Evolutionary conservation across 2,329 filamentous ascomycete species (phyloP), one percentile per base, ranked within the genome.

Genomic region (Epichloe typhina): DNA sequence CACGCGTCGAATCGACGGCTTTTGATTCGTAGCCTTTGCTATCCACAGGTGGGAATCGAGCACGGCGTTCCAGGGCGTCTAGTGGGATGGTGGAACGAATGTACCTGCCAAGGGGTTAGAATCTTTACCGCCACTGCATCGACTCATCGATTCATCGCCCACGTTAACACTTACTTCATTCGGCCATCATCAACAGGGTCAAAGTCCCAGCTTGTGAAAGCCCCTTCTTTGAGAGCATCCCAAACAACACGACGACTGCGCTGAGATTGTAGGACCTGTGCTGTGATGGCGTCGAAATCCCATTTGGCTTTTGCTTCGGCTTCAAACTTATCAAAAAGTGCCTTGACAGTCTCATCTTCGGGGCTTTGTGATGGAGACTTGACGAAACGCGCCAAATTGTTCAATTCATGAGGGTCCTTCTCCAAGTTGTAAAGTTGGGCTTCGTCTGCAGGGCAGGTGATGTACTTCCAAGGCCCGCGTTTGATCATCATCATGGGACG

Each of bases 401-500:
- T 70, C n/a, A 88, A 67, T 69, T 95, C 88, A 36, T 81, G 69
- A 0, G 88, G 88, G 61, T 96, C 90, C 19, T 72, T 67, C 43
- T 74, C 72, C 6, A 96, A 73, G 67, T 96, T 86, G 73, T 82
- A 96, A 12, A 96, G 77, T 70, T 93, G 88, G 33, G 86, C 83
- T 35, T 85, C 83, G 62, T 96, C 90, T 21, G 83, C 83, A 6
- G 89, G 82, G 61, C 88, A 95, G 55, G 80, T 88, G 56, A 93
- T 82, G 66, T 89, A 95, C 73, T 96, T 96, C 88, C 88, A 96
- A 45, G 78, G 75, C 8, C 88, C 88, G 50, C 88, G 83, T 52
- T 86, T 83, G 62, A 96, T 96, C 90, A 96, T 96, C 75, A 95
- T 88, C 51, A 94, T 79, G 1, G 90, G 90, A 4, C 86, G 83